A percentile compares a stretch with the other conserved stretches of the same genome.
Conservation (phyloP, 1,284 basidiomycete genomes). For the Malassezia restricta region DNA sequence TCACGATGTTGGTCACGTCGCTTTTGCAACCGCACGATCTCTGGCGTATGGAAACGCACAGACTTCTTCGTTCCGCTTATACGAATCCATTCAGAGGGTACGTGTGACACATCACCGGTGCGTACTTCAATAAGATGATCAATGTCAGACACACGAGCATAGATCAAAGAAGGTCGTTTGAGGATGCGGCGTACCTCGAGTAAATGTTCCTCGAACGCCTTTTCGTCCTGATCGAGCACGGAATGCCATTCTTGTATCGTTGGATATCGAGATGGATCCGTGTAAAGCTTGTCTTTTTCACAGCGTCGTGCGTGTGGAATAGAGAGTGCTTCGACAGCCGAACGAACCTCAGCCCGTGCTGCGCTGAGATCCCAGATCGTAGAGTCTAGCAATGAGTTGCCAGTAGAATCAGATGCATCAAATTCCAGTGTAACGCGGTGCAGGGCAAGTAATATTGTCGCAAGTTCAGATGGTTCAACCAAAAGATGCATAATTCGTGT, state of each 20-base stretch:
- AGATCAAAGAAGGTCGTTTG: slow-evolving; percentile 65
- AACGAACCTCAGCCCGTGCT: slow-evolving; percentile 54
- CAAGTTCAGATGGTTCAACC: slow-evolving; percentile 67
- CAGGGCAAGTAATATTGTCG: slow-evolving; percentile 63
- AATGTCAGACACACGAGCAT: slow-evolving; percentile 53
- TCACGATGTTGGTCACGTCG: slow-evolving; percentile 69
- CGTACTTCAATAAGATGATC: slow-evolving; percentile 52
- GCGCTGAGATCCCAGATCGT: slow-evolving; percentile 61
- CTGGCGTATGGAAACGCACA: slow-evolving; percentile 71
- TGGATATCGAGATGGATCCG: slow-evolving; percentile 60
- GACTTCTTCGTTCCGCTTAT: slow-evolving; percentile 63
- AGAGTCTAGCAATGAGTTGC: slow-evolving; percentile 57
- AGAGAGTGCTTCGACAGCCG: slow-evolving; percentile 56
- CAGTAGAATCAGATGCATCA: slow-evolving; percentile 50
- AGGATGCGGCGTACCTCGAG: slow-evolving; percentile 59
- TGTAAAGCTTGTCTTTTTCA: slow-evolving; percentile 63
- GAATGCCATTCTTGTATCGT: slow-evolving; percentile 53
- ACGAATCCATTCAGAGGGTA: slow-evolving; percentile 69
- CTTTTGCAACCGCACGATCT: slow-evolving; percentile 57
- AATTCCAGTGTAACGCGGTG: slow-evolving; percentile 62
- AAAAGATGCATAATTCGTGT: slow-evolving; percentile 80
- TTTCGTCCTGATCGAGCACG: slow-evolving; percentile 56
- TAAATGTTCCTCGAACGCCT: slow-evolving; percentile 65
- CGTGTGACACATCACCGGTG: slow-evolving; percentile 58
- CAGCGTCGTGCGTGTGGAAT: slow-evolving; percentile 60